Evolutionary conservation across 2,329 filamentous ascomycete genomes (phyloP), one percentile per base, ranked within the genome.

Genomic region (Chaetomiaceae sp.): DNA sequence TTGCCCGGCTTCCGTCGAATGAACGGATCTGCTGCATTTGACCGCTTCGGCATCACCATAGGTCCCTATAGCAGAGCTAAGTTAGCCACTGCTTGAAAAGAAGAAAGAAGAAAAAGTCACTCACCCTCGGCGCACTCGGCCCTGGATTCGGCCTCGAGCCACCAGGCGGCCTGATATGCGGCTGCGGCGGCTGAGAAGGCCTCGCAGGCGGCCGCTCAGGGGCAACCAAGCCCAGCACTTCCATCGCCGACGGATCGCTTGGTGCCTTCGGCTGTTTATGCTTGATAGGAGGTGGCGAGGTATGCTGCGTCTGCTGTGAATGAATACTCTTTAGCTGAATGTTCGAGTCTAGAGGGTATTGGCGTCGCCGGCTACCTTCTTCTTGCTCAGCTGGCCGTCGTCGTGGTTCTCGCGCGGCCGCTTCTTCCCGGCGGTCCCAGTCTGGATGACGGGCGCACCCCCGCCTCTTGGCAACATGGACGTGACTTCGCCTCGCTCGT

Each of bases 211-310:
- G 49, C 22, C 60, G 54, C 27, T 46, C 69, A 6, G 75, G 76
- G 20, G 76, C 75, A 11, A 64, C 68, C 58, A 81, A 64, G 6
- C 77, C 77, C 42, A 80, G 67, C 19, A 76, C 73, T 52, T 76
- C 72, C 75, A 80, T 77, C 17, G 77, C 78, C 2, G 77, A 77
- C 2, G 77, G 77, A 50, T 81, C 78, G 8, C 62, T 66, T 8
- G 68, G 63, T 39, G 65, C 63, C 23, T 54, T 60, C 20, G 64
- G 59, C 12, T 59, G 58, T 47, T 56, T 65, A 20, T 51, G 39
- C 3, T 57, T 47, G 38, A 38, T 53, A n/a, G n/a, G 5, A 31
- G 27, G 27, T 6, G 27, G 27, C 8, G 54, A 29, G 34, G 33
- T 47, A 17, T 57, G 54, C 8, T 59, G 51, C 14, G 53, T 44